These are phyloP conservation scores for Boletus bicolor DNA, from an alignment of 768 basidiomycete genomes.

Conservation along the genomic window DNA sequence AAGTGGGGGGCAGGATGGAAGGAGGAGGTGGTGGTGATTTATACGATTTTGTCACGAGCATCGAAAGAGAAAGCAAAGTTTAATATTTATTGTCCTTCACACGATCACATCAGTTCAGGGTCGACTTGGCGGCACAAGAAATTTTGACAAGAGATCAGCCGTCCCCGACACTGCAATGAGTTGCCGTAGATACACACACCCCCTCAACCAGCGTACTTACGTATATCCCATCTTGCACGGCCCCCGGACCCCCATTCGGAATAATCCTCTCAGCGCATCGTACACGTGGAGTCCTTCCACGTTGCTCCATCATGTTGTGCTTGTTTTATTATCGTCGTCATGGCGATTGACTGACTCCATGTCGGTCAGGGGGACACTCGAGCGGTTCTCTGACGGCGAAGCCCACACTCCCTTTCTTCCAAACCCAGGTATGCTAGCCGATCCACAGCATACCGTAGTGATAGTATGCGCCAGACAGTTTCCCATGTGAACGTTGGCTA, in stretches of 20 bases:
- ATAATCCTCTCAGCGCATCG: not conserved
- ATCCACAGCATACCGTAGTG: not conserved
- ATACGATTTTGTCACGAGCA: conserved; percentile 4
- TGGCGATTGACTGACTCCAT: not conserved
- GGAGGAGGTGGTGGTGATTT: conserved; percentile 4
- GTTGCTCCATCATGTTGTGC: not conserved
- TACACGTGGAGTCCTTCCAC: conserved; percentile 1
- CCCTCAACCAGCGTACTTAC: too few relatives aligned
- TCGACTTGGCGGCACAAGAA: conserved; percentile 6
- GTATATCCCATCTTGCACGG: too few relatives aligned
- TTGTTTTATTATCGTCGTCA: conserved; percentile 4
- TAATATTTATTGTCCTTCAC: conserved; percentile 14
- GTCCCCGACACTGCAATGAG: conserved; percentile 15
- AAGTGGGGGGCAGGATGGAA: not conserved
- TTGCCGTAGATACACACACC: conserved; percentile 14
- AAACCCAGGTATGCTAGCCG: not conserved
- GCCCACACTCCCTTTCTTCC: not conserved
- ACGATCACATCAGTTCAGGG: conserved; percentile 17
- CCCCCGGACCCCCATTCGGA: not conserved
- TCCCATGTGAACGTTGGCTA: not conserved
- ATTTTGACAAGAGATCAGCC: conserved; percentile 2
- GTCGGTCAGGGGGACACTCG: not conserved
- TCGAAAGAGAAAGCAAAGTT: conserved; percentile 15
- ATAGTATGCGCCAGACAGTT: not conserved
- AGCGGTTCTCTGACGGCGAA: not conserved